phyloP scores from a whole-genome alignment of 2,329 filamentous ascomycete species.

The Aspergillus ochraceoroseus region DNA sequence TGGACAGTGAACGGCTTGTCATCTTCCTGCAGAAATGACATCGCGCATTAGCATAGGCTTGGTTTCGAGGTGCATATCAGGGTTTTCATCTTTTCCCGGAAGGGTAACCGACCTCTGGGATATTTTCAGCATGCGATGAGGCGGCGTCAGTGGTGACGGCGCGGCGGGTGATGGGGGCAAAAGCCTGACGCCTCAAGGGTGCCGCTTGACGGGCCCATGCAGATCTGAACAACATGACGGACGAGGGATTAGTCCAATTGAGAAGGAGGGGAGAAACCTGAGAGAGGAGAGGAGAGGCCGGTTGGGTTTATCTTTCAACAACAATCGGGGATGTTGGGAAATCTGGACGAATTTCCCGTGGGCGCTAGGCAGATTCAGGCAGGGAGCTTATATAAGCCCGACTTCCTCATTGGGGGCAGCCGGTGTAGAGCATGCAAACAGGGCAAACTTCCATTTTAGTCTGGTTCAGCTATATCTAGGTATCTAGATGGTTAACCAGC shows the following conservation, averaged over 20 bases:
- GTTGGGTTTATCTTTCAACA: slow-evolving; percentile 31
- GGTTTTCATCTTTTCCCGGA: slow-evolving; percentile 3
- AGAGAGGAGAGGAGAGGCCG: slow-evolving; percentile 18
- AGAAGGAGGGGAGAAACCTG: slow-evolving; percentile 21
- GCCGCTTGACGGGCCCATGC: slow-evolving; percentile 58
- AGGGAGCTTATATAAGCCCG: slow-evolving; percentile 21
- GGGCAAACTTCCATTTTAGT: slow-evolving; percentile 19
- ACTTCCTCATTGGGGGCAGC: slow-evolving; percentile 22
- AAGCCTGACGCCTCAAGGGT: slow-evolving; percentile 51
- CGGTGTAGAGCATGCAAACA: slow-evolving; percentile 34
- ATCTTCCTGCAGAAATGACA: slow-evolving; percentile 61
- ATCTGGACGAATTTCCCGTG: slow-evolving; percentile 34
- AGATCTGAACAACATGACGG: slow-evolving; percentile 66
- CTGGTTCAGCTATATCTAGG: too few relatives aligned
- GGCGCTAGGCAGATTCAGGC: slow-evolving; percentile 27
- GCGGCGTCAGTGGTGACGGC: slow-evolving; percentile 94
- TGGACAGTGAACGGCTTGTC: slow-evolving; percentile 88
- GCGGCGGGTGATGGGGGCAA: slow-evolving; percentile 54
- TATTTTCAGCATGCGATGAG: slow-evolving; percentile 79
- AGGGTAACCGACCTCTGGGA: slow-evolving; percentile 56
- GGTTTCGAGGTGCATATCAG: neutral
- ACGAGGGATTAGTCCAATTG: slow-evolving; percentile 28
- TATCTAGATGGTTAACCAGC: too few relatives aligned
- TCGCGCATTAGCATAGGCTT: slow-evolving; percentile 21
- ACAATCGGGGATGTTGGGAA: slow-evolving; percentile 31